phyloP scores from a whole-genome alignment of 2,329 filamentous ascomycete species.

The Achaetomium macrosporum region DNA sequence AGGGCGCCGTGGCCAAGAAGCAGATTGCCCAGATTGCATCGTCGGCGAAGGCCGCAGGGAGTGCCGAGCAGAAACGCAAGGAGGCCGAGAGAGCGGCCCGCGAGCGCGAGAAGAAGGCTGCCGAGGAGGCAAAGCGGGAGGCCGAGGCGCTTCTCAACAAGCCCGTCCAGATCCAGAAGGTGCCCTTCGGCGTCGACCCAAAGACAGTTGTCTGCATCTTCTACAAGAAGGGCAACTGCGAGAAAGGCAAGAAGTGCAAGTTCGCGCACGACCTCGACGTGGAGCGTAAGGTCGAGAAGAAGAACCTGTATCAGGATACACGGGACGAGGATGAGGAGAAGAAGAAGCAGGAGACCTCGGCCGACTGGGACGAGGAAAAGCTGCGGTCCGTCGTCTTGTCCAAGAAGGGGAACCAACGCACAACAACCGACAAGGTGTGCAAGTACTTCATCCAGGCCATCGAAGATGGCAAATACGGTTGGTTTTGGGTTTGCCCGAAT shows the following conservation, averaged over 20 bases:
- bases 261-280: constrained; percentile 88
- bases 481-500: constrained; percentile 98
- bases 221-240: constrained; percentile 94
- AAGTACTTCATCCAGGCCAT: constrained; percentile 97
- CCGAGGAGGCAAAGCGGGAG: constrained; percentile 78
- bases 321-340: constrained; percentile 66
- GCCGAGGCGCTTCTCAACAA: constrained; percentile 77
- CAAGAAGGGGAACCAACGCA: constrained; percentile 96
- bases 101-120: constrained; percentile 85
- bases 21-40: constrained; percentile 79
- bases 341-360: constrained; percentile 88
- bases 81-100: constrained; percentile 59
- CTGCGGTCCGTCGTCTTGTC: constrained; percentile 82
- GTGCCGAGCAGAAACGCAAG: constrained; percentile 81
- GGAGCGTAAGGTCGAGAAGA: constrained; percentile 90
- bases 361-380: constrained; percentile 97
- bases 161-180: constrained; percentile 93
- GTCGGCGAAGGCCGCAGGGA: constrained; percentile 67
- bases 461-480: constrained; percentile 97
- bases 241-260: constrained; percentile 97
- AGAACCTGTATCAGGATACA: constrained; percentile 80
- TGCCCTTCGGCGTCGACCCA: constrained; percentile 94
- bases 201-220: constrained; percentile 97
- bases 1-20: constrained; percentile 83
- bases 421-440: constrained; percentile 97